Percentiles rank a stretch among this genome's conserved stretches.
These are phyloP conservation scores for Chondrus crispus DNA, from an alignment of 23 red algal species.

Conservation along the genomic window DNA sequence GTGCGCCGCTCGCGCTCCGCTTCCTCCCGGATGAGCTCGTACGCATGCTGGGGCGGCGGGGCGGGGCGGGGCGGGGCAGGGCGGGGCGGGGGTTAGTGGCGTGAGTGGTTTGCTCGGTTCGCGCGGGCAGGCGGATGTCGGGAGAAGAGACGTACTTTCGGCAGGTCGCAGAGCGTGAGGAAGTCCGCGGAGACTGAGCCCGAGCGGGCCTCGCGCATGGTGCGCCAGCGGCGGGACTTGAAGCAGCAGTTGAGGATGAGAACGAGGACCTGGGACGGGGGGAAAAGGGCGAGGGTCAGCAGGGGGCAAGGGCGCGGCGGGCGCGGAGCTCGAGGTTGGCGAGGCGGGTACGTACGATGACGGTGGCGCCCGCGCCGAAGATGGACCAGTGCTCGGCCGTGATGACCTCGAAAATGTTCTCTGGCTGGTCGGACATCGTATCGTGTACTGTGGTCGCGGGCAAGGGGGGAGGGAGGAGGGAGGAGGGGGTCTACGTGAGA, in stretches of 20 bases:
- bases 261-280: background rate
- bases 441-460: no score
- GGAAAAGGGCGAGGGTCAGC: background rate
- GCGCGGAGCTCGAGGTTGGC: background rate
- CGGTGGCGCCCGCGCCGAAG: background rate
- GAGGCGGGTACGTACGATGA: background rate
- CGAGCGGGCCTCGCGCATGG: slow-evolving; percentile 35
- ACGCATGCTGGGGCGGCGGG: background rate
- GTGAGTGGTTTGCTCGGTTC: background rate
- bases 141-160: background rate
- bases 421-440: no score
- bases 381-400: background rate
- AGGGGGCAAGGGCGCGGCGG: background rate
- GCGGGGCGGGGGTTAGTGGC: background rate
- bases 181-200: slow-evolving; percentile 33
- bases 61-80: background rate
- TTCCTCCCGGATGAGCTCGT: slow-evolving; percentile 26
- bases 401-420: background rate
- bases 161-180: slow-evolving; percentile 29
- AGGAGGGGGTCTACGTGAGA: no score
- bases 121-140: background rate
- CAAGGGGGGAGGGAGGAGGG: no score
- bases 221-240: slow-evolving; percentile 32
- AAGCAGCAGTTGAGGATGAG: slow-evolving; percentile 38
- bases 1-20: slow-evolving; percentile 17